Conservation (phyloP, 441 rosid species). For the Brassica hybrid region DNA sequence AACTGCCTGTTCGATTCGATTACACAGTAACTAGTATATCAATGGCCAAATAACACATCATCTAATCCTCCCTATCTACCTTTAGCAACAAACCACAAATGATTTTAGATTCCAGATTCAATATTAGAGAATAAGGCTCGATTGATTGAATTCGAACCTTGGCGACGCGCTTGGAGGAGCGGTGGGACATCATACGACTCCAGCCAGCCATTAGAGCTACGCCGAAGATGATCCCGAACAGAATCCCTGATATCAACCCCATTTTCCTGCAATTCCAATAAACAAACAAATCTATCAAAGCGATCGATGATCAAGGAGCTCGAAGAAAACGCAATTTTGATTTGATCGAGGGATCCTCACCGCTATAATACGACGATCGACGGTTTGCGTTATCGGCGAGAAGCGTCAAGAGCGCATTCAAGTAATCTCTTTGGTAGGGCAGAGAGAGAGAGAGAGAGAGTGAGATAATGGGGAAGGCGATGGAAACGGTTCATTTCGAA, state of each 20-base stretch:
- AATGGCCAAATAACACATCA: not conserved
- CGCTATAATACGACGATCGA: too few relatives aligned
- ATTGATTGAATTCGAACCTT: constrained; percentile 53
- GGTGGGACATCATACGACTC: constrained; percentile 88
- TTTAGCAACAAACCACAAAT: not conserved
- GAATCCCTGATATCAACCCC: constrained; percentile 88
- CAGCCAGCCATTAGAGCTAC: constrained; percentile 92
- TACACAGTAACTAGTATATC: not conserved
- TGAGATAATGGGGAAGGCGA: too few relatives aligned
- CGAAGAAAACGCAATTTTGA: too few relatives aligned
- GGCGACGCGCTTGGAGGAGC: constrained; percentile 78
- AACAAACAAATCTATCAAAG: not conserved
- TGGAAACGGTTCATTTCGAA: too few relatives aligned
- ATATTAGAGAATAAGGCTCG: constrained; percentile 13
- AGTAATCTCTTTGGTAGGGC: too few relatives aligned
- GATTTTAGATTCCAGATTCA: not conserved
- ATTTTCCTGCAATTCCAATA: constrained; percentile 47
- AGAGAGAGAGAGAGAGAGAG: too few relatives aligned
- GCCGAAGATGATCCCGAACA: constrained; percentile 82
- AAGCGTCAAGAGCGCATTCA: too few relatives aligned
- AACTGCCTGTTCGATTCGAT: constrained; percentile 43
- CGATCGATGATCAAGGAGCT: constrained; percentile 8
- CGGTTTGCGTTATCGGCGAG: too few relatives aligned
- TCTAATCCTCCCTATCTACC: constrained; percentile 12
- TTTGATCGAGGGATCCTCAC: too few relatives aligned